phyloP scores from a whole-genome alignment of 768 basidiomycete genomes.

The Amyloporia xantha region DNA sequence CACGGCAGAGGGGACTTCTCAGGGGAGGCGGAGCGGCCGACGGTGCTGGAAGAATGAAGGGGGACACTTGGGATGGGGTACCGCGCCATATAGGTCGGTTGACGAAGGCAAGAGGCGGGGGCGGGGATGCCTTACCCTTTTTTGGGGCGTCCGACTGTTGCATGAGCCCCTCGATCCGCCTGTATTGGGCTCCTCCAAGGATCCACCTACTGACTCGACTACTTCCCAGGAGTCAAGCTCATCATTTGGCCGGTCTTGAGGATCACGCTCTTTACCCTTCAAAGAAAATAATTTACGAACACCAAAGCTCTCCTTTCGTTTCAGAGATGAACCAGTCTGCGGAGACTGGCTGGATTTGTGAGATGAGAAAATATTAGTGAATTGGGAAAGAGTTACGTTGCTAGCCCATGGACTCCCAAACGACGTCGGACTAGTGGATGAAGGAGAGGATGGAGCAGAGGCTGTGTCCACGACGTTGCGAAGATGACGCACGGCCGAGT shows the following conservation, averaged over 20 bases:
- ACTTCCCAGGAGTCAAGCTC: conserved; percentile 12
- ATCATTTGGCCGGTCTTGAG: background rate
- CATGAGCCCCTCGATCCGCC: background rate
- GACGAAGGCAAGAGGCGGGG: conserved; percentile 9
- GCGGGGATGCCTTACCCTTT: background rate
- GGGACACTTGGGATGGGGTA: background rate
- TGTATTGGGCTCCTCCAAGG: background rate
- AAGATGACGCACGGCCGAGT: background rate
- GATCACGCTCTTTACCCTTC: conserved; percentile 19
- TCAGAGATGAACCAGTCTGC: conserved; percentile 21
- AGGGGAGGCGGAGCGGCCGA: background rate
- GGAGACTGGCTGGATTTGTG: conserved; percentile 3
- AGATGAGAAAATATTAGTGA: conserved; percentile 3
- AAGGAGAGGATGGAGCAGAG: conserved; percentile 9
- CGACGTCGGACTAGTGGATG: conserved; percentile 7
- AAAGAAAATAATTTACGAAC: conserved; percentile 16
- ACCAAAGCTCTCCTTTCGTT: conserved; percentile 33
- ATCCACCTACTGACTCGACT: background rate
- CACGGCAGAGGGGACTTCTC: background rate
- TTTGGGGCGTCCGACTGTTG: background rate
- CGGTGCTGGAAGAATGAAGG: background rate
- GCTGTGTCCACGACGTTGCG: background rate
- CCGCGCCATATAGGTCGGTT: conserved; percentile 12
- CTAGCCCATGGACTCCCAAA: conserved; percentile 16
- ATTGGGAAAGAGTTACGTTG: conserved; percentile 13